These are phyloP conservation scores for Verticillium alfalfae DNA, from an alignment of 2,329 filamentous ascomycete species.

Conservation along the genomic window DNA sequence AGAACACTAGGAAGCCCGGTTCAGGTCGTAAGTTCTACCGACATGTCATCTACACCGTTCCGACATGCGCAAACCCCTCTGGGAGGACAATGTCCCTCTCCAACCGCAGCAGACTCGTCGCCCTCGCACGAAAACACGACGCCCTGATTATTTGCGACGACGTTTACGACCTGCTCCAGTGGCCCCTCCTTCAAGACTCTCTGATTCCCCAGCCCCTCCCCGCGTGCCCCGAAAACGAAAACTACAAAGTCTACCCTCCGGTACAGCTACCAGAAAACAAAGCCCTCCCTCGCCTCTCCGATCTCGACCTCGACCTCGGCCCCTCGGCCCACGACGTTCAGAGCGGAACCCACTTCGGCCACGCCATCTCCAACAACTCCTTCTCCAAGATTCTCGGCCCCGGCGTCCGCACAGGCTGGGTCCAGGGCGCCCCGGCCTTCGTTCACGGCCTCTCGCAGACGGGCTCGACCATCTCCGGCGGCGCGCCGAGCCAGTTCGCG, in stretches of 20 bases:
- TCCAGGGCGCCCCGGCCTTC: conserved; percentile 60
- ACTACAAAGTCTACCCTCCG: conserved; percentile 14
- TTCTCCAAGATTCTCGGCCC: conserved; percentile 87
- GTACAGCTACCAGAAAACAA: conserved; percentile 28
- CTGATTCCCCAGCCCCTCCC: background rate
- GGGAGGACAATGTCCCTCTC: conserved; percentile 72
- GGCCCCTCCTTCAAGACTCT: conserved; percentile 39
- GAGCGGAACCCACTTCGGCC: conserved; percentile 52
- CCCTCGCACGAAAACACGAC: conserved; percentile 70
- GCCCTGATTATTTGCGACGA: conserved; percentile 82
- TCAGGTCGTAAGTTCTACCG: conserved; percentile 70
- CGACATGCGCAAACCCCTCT: conserved; percentile 85
- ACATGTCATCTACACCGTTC: conserved; percentile 83
- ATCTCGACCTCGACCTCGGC: conserved; percentile 62
- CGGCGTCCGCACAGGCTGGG: conserved; percentile 83
- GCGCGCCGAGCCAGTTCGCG: conserved; percentile 48
- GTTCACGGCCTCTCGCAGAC: conserved; percentile 45
- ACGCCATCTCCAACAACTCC: conserved; percentile 78
- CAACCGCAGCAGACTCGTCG: conserved; percentile 65
- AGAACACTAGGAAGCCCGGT: conserved; percentile 2
- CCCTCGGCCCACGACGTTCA: conserved; percentile 5
- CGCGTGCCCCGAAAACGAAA: conserved; percentile 10
- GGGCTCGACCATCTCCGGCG: conserved; percentile 50
- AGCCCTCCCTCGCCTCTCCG: conserved; percentile 69
- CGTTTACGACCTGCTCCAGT: conserved; percentile 90